Evolutionary conservation across 148 eudicot genomes (phyloP).

Genomic region (Camellia japonica): DNA sequence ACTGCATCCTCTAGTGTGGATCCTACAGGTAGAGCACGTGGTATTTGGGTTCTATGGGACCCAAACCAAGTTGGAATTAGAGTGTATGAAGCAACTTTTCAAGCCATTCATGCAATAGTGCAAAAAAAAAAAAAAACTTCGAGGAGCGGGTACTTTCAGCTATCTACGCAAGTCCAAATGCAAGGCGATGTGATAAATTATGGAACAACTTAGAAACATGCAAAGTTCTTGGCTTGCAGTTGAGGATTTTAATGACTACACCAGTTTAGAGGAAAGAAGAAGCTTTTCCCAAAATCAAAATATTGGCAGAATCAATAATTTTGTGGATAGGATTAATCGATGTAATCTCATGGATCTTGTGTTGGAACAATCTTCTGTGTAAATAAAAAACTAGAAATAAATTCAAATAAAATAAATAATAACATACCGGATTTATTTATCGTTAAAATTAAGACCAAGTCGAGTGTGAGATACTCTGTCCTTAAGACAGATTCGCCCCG

Average conservation of each 20-base stretch:
- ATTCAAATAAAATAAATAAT: too few species aligned
- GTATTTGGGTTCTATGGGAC: not conserved
- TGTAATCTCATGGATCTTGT: not conserved
- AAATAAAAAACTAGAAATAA: too few species aligned
- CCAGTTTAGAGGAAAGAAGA: not conserved
- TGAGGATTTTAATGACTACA: not conserved
- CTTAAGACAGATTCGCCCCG: too few species aligned
- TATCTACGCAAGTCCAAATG: not conserved
- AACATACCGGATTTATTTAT: too few species aligned
- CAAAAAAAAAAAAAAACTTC: too few species aligned
- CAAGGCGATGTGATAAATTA: not conserved
- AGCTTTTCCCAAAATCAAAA: not conserved
- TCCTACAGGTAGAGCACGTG: not conserved
- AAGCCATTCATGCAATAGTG: too few species aligned
- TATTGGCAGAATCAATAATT: not conserved
- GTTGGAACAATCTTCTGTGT: too few species aligned
- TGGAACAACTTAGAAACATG: not conserved
- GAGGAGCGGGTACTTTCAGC: not conserved
- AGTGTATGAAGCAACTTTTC: not conserved
- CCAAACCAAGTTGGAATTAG: not conserved
- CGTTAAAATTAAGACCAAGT: too few species aligned
- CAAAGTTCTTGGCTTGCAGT: not conserved
- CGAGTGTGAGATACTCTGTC: too few species aligned
- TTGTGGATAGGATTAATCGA: not conserved
- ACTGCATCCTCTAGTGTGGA: not conserved